Evolutionary conservation across 495 filamentous ascomycete genomes (phyloP).

Genomic region (Thozetella sp.): DNA sequence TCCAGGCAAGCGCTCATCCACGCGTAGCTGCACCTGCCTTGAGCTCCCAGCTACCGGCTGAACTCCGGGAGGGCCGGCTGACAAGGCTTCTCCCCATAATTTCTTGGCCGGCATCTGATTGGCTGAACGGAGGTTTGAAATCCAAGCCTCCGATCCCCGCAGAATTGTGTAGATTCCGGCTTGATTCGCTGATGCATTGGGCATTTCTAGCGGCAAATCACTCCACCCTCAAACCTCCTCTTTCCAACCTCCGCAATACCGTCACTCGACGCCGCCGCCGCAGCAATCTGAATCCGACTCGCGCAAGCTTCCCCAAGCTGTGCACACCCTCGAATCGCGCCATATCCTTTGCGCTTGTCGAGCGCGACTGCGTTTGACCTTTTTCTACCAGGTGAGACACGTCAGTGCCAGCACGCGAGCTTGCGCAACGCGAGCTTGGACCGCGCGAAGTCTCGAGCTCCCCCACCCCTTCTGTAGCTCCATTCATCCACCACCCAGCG

Average conservation of each 20-base stretch:
- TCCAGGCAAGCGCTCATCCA: constrained; percentile 39
- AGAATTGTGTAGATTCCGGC: not conserved
- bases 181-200: not conserved
- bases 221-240: constrained; percentile 22
- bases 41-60: constrained; percentile 1
- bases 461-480: not conserved
- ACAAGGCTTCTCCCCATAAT: too few relatives aligned
- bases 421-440: not conserved
- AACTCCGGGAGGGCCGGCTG: too few relatives aligned
- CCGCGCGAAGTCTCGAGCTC: not conserved
- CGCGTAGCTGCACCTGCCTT: constrained; percentile 32
- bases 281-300: not conserved
- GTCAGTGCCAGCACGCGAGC: not conserved
- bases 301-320: not conserved
- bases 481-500: too few relatives aligned
- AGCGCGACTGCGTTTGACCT: constrained; percentile 8
- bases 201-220: constrained; percentile 3
- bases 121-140: not conserved
- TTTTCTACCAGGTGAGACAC: constrained; percentile 4
- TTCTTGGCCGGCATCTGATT: not conserved
- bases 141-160: constrained; percentile 2
- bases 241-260: constrained; percentile 30
- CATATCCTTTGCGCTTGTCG: constrained; percentile 4
- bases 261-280: constrained; percentile 15
- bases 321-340: not conserved